Evolutionary conservation across 2,329 filamentous ascomycete genomes (phyloP).

Genomic region (Dactylellina sp.): DNA sequence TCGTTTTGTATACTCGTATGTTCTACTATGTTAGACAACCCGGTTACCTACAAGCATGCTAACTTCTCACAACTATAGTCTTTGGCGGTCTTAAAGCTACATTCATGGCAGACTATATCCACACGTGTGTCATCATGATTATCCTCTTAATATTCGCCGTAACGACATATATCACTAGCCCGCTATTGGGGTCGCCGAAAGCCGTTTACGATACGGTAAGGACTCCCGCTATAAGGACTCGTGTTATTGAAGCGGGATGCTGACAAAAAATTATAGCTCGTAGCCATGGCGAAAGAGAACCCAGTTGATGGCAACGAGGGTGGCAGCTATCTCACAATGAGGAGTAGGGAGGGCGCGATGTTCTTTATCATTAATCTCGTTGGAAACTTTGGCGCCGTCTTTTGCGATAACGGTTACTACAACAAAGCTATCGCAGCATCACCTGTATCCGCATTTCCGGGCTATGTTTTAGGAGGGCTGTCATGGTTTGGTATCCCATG

Average conservation of each 20-base stretch:
- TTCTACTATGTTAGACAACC: neutral
- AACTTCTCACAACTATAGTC: slow-evolving; percentile 39
- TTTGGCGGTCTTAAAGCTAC: slow-evolving; percentile 69
- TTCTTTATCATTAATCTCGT: slow-evolving; percentile 94
- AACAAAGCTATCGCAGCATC: slow-evolving; percentile 93
- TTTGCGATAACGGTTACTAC: slow-evolving; percentile 88
- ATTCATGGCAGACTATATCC: slow-evolving; percentile 85
- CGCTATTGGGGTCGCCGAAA: slow-evolving; percentile 77
- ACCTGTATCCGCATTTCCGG: slow-evolving; percentile 85
- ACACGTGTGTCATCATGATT: slow-evolving; percentile 82
- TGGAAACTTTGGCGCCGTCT: slow-evolving; percentile 78
- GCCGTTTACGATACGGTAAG: slow-evolving; percentile 77
- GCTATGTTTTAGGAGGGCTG: slow-evolving; percentile 88
- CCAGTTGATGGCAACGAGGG: slow-evolving; percentile 82
- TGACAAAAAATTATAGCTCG: slow-evolving; percentile 64
- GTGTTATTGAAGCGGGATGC: too few relatives aligned
- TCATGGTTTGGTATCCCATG: slow-evolving; percentile 94
- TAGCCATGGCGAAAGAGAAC: slow-evolving; percentile 74
- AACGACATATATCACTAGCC: slow-evolving; percentile 80
- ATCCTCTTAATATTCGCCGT: slow-evolving; percentile 88
- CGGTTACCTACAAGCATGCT: neutral
- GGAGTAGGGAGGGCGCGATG: slow-evolving; percentile 80
- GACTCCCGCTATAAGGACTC: neutral
- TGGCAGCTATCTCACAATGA: slow-evolving; percentile 89
- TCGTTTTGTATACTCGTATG: slow-evolving; percentile 78